These are phyloP conservation scores for Ophiosphaerella narmari DNA, from an alignment of 2,329 filamentous ascomycete genomes.

Conservation along the genomic window DNA sequence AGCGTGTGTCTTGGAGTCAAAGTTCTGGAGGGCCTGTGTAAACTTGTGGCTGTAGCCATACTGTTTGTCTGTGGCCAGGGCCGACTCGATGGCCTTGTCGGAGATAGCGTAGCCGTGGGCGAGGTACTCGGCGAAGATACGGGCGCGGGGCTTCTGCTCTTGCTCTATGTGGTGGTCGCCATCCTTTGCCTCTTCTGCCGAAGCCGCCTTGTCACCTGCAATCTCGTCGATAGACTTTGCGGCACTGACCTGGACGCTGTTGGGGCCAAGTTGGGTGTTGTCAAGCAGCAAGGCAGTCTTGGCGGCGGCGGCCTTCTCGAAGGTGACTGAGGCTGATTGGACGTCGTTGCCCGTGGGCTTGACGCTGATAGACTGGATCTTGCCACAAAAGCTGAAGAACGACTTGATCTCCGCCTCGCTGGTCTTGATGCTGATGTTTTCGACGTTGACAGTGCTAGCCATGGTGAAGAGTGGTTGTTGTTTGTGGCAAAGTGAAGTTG, in stretches of 20 bases:
- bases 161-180: slow-evolving; percentile 76
- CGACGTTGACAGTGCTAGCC: slow-evolving; percentile 78
- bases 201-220: slow-evolving; percentile 62
- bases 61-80: slow-evolving; percentile 85
- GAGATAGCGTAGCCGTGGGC: slow-evolving; percentile 90
- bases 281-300: slow-evolving; percentile 97
- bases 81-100: slow-evolving; percentile 76
- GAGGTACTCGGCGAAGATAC: slow-evolving; percentile 95
- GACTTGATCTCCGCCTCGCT: slow-evolving; percentile 89
- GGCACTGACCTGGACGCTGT: slow-evolving; percentile 77
- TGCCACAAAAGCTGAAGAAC: slow-evolving; percentile 97
- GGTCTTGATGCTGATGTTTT: slow-evolving; percentile 82
- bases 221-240: slow-evolving; percentile 69
- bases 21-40: slow-evolving; percentile 72
- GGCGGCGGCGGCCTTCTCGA: slow-evolving; percentile 94
- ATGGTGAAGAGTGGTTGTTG: slow-evolving; percentile 39
- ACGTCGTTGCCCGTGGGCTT: slow-evolving; percentile 65
- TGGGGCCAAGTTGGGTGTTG: slow-evolving; percentile 86
- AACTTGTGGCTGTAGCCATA: slow-evolving; percentile 86
- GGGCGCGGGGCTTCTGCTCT: slow-evolving; percentile 93
- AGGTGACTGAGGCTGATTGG: slow-evolving; percentile 89
- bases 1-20: slow-evolving; percentile 86
- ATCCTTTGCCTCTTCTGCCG: slow-evolving; percentile 55
- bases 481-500: slow-evolving; percentile 4
- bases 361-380: slow-evolving; percentile 83